phyloP scores from a whole-genome alignment of 164 flowering plant genomes.

The Magnolia changhungtana region DNA sequence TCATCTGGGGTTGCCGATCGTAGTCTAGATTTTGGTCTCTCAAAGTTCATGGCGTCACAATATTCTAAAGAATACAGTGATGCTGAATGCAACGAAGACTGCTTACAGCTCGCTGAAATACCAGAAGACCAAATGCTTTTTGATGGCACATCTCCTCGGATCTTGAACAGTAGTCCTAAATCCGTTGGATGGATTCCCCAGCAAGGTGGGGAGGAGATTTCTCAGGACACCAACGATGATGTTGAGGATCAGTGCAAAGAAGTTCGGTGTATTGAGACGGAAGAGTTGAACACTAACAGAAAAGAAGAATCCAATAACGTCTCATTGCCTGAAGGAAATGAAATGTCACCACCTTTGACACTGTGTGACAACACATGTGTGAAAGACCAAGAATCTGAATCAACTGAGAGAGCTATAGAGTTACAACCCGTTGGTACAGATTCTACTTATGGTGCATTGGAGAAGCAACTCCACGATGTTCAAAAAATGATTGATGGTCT shows the following conservation, averaged over 20 bases:
- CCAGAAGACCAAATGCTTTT: conserved; percentile 39
- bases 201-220: conserved; percentile 40
- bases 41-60: conserved; percentile 18
- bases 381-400: conserved; percentile 21
- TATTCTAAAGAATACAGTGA: conserved; percentile 16
- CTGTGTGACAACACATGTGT: conserved; percentile 18
- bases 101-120: conserved; percentile 25
- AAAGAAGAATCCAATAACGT: conserved; percentile 9
- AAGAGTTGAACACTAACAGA: conserved; percentile 26
- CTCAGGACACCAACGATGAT: conserved; percentile 21
- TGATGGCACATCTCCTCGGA: conserved; percentile 29
- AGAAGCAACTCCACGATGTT: conserved; percentile 33
- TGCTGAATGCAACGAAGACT: conserved; percentile 10
- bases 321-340: conserved; percentile 23
- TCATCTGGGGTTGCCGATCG: conserved; percentile 31
- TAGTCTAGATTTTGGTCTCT: conserved; percentile 24
- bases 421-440: conserved; percentile 4
- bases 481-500: conserved; percentile 35
- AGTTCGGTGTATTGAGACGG: conserved; percentile 56
- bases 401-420: conserved; percentile 15
- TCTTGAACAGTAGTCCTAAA: conserved; percentile 27
- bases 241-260: conserved; percentile 62
- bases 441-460: conserved; percentile 26
- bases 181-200: conserved; percentile 38
- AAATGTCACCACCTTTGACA: conserved; percentile 19